These are phyloP conservation scores for Phytophthora macrochlamydospora DNA, from an alignment of 352 stramenopile species.

Conservation along the genomic window DNA sequence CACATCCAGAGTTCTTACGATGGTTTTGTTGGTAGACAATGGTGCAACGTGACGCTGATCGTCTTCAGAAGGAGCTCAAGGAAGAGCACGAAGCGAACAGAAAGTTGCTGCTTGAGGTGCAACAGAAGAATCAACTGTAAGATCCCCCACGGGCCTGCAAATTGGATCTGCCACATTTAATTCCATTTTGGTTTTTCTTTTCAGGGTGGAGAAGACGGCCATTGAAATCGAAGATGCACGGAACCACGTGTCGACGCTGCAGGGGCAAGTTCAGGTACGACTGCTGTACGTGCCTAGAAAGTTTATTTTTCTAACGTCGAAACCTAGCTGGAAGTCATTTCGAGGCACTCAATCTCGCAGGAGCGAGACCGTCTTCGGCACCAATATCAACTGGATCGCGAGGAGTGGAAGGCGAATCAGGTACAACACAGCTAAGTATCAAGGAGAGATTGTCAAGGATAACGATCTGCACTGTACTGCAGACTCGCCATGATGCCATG, in stretches of 20 bases:
- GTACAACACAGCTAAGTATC: conserved; percentile 9
- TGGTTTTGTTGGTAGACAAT: conserved; percentile 24
- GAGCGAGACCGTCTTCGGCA: conserved; percentile 50
- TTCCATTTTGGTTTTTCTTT: not conserved
- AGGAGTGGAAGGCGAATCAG: conserved; percentile 53
- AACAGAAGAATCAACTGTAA: conserved; percentile 45
- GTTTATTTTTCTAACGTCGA: not conserved
- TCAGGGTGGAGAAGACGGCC: conserved; percentile 37
- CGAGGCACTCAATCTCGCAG: conserved; percentile 44
- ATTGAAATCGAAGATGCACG: conserved; percentile 43
- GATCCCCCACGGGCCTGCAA: not conserved
- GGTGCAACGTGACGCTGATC: conserved; percentile 34
- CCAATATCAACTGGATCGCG: conserved; percentile 39
- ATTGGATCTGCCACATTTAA: not conserved
- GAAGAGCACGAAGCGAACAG: conserved; percentile 42
- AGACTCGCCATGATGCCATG: conserved; percentile 15
- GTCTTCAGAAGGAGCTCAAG: conserved; percentile 39
- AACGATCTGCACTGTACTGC: not conserved
- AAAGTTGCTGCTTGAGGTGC: conserved; percentile 29
- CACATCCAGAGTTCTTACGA: too few species aligned
- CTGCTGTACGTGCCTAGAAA: not conserved
- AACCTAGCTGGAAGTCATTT: conserved; percentile 52
- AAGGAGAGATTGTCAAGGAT: not conserved
- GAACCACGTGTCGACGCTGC: conserved; percentile 43
- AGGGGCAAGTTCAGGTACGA: conserved; percentile 59